Percentiles rank a stretch among this genome's conserved stretches.
phyloP scores from a whole-genome alignment of 1,284 basidiomycete species.

The Tilletiopsis washingtonensis region DNA sequence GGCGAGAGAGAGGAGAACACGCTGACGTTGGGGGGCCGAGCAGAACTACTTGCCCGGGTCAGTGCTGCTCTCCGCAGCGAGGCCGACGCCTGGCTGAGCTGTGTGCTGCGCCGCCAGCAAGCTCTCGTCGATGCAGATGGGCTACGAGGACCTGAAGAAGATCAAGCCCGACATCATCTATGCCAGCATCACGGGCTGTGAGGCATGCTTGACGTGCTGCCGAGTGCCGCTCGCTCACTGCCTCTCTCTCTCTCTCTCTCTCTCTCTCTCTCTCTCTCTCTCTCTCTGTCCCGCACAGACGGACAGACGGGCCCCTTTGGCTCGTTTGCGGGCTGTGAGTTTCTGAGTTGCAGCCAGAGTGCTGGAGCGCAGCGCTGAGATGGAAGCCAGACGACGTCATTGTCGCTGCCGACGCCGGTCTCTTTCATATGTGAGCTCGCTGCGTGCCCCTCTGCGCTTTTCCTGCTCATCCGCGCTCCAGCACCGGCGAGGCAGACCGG shows the following conservation, averaged over 20 bases:
- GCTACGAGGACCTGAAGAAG: slow-evolving; percentile 70
- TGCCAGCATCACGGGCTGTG: slow-evolving; percentile 72
- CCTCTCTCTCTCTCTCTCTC: slow-evolving; percentile 52
- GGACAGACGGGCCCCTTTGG: slow-evolving; percentile 54
- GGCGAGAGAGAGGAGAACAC: neutral
- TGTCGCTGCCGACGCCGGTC: slow-evolving; percentile 38
- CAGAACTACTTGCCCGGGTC: slow-evolving; percentile 33
- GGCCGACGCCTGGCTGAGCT: slow-evolving; percentile 12
- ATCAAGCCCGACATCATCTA: slow-evolving; percentile 80
- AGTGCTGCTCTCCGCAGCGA: neutral
- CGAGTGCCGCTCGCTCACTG: neutral
- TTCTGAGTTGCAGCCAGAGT: too few species aligned
- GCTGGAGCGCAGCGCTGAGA: neutral
- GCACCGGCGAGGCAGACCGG: slow-evolving; percentile 81
- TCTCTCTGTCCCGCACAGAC: slow-evolving; percentile 79
- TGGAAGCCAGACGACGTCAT: slow-evolving; percentile 21
- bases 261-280: neutral
- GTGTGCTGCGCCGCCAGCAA: slow-evolving; percentile 53
- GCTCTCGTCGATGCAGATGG: slow-evolving; percentile 71
- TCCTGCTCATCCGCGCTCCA: slow-evolving; percentile 38
- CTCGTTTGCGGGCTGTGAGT: slow-evolving; percentile 2
- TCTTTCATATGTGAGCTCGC: slow-evolving; percentile 47
- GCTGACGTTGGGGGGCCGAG: neutral
- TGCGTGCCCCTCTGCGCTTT: neutral
- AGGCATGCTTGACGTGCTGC: neutral